Percentiles rank a stretch among this genome's conserved stretches.
These are phyloP conservation scores for Aegilops longissima DNA, from an alignment of 176 grass and related monocot species.

Conservation along the genomic window DNA sequence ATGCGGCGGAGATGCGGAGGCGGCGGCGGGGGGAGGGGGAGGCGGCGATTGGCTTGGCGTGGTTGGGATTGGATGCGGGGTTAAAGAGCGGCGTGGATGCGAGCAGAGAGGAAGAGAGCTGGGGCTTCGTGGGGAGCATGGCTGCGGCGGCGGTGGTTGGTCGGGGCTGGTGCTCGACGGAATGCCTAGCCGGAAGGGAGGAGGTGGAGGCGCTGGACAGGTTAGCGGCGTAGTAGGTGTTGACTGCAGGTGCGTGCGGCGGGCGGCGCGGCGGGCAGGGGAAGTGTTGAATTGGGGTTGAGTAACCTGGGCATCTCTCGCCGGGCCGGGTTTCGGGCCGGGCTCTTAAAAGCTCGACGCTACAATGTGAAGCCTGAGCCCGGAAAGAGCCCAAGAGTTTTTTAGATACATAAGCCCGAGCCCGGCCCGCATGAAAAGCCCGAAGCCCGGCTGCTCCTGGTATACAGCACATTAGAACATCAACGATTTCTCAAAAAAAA, in stretches of 20 bases:
- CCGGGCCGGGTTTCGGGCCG: too few relatives aligned
- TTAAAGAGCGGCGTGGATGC: neutral
- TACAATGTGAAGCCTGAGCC: too few relatives aligned
- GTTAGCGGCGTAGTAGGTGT: neutral
- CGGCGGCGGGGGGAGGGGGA: neutral
- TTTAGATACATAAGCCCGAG: too few relatives aligned
- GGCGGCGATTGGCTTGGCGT: neutral
- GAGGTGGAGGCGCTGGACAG: neutral
- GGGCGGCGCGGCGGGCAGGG: neutral
- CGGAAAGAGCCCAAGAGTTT: too few relatives aligned
- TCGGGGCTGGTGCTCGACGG: neutral
- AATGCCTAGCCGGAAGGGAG: conserved; percentile 5
- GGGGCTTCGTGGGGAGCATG: conserved; percentile 45
- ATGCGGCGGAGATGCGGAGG: conserved; percentile 29
- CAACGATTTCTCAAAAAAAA: too few relatives aligned
- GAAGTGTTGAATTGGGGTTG: neutral
- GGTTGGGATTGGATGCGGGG: neutral
- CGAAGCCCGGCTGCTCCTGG: too few relatives aligned
- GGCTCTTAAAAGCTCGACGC: too few relatives aligned
- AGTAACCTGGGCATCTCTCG: too few relatives aligned
- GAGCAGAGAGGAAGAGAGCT: conserved; percentile 1
- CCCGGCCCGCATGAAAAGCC: too few relatives aligned
- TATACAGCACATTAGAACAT: too few relatives aligned
- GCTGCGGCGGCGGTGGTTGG: neutral
- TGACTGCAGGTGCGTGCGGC: neutral